Conservation (phyloP, 1,284 basidiomycete species). For the Anthracocystis panici-leucophaei region DNA sequence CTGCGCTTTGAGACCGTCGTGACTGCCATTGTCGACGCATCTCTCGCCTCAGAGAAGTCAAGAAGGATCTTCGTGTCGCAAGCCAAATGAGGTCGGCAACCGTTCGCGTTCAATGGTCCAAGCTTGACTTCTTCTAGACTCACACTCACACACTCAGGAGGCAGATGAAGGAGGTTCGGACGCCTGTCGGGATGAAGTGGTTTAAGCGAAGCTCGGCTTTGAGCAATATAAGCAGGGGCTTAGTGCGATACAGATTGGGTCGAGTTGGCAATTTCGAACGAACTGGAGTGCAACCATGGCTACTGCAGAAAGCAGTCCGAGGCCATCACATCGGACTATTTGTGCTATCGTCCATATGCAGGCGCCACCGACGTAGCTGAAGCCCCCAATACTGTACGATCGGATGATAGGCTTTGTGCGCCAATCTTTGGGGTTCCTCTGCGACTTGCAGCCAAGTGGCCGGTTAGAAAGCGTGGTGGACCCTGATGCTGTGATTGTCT, state of each 20-base stretch:
- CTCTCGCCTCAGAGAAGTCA: neutral
- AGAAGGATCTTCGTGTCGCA: neutral
- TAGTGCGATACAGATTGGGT: neutral
- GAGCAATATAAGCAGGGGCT: constrained; percentile 2
- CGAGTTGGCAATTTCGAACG: neutral
- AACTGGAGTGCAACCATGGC: neutral
- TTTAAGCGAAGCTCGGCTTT: constrained; percentile 25
- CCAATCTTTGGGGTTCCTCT: no score
- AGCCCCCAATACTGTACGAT: no score
- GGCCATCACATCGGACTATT: neutral
- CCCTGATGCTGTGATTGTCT: constrained; percentile 2
- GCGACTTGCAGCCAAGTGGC: no score
- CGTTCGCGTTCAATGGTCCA: neutral
- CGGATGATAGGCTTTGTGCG: no score
- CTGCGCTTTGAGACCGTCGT: neutral
- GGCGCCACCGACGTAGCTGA: no score
- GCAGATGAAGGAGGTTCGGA: constrained; percentile 4
- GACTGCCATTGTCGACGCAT: neutral
- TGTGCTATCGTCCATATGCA: no score
- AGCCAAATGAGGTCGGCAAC: neutral
- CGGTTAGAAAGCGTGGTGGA: neutral
- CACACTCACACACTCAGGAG: constrained; percentile 1
- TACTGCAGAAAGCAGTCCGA: neutral
- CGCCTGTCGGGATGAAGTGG: constrained; percentile 3
- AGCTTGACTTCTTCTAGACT: neutral